Conservation (phyloP, 306 rosid genomes). For the Bauhinia variegata region DNA sequence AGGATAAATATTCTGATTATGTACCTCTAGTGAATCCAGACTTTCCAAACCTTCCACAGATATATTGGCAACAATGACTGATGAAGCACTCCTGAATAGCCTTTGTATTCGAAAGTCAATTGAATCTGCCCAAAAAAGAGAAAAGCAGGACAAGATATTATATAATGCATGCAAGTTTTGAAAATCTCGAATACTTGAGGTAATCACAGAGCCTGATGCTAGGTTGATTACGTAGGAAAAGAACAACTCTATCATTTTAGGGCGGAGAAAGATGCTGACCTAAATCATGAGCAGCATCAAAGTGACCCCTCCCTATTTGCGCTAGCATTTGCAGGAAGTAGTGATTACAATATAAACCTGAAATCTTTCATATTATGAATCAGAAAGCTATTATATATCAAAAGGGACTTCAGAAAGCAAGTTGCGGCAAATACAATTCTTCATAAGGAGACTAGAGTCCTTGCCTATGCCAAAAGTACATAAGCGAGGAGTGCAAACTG, state of each 20-base stretch:
- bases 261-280: constrained; percentile 51
- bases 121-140: constrained; percentile 51
- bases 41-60: constrained; percentile 56
- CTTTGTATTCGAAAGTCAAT: constrained; percentile 65
- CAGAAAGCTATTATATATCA: constrained; percentile 2
- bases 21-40: constrained; percentile 82
- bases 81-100: constrained; percentile 61
- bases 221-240: constrained; percentile 12
- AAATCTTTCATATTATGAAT: constrained; percentile 27
- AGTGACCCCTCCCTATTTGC: constrained; percentile 72
- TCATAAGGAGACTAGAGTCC: constrained; percentile 39
- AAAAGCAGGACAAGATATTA: not conserved
- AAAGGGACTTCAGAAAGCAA: too few species aligned
- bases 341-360: constrained; percentile 88
- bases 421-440: not conserved
- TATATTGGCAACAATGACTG: constrained; percentile 67
- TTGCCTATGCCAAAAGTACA: constrained; percentile 93
- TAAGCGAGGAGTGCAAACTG: constrained; percentile 64
- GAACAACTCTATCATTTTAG: constrained; percentile 5
- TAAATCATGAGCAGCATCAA: constrained; percentile 71
- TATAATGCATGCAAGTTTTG: not conserved
- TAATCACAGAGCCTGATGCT: constrained; percentile 1
- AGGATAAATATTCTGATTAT: constrained; percentile 23
- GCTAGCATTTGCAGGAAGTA: constrained; percentile 94
- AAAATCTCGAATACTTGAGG: constrained; percentile 22